Evolutionary conservation across 768 basidiomycete species (phyloP).

Genomic region (Mycena kentingensis): DNA sequence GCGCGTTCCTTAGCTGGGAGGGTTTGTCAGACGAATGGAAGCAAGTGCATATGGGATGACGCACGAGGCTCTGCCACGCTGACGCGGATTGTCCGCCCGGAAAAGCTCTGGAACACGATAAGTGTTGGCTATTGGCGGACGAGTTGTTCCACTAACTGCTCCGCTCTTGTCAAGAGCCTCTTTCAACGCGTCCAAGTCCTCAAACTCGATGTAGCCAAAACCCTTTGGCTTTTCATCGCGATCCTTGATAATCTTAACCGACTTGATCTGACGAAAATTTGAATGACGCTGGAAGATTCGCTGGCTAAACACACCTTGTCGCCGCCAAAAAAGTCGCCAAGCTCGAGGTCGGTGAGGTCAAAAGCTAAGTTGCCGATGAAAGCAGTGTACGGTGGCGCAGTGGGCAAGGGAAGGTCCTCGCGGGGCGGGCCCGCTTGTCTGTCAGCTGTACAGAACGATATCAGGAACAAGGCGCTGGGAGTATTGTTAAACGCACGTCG

Average conservation of each 20-base stretch:
- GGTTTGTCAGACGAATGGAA: constrained; percentile 14
- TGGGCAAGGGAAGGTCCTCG: constrained; percentile 95
- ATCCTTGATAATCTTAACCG: constrained; percentile 91
- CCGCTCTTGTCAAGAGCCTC: constrained; percentile 76
- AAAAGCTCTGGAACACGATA: constrained; percentile 52
- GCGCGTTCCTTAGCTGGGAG: constrained; percentile 76
- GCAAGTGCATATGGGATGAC: constrained; percentile 35
- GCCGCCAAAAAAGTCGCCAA: constrained; percentile 78
- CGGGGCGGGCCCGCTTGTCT: constrained; percentile 59
- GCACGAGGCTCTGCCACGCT: constrained; percentile 96
- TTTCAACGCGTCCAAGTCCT: constrained; percentile 83
- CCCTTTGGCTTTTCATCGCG: constrained; percentile 95
- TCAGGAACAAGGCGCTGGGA: constrained; percentile 13
- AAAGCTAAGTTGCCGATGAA: constrained; percentile 96
- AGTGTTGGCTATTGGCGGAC: constrained; percentile 1
- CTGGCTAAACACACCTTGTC: constrained; percentile 47
- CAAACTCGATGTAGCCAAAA: constrained; percentile 97
- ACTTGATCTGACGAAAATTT: constrained; percentile 57
- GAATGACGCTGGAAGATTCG: background rate
- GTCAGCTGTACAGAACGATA: constrained; percentile 44
- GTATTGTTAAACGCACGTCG: constrained; percentile 57
- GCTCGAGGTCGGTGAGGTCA: constrained; percentile 82
- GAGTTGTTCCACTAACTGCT: constrained; percentile 47
- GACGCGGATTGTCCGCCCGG: constrained; percentile 81
- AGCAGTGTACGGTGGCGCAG: constrained; percentile 92